These are phyloP conservation scores for Picea engelmannii DNA, from an alignment of 83 land plant genomes.

Conservation along the genomic window DNA sequence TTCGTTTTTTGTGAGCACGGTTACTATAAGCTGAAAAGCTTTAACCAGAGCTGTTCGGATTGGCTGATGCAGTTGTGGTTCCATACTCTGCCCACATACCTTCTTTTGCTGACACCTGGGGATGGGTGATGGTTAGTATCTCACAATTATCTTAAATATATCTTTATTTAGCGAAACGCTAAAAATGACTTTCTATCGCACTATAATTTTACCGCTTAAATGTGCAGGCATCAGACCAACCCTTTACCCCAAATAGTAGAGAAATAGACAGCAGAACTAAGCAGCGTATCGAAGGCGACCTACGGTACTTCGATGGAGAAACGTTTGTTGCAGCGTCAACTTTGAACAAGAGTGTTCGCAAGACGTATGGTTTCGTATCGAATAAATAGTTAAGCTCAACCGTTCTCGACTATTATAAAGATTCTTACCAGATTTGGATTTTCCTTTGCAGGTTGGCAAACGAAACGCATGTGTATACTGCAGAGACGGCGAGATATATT, in stretches of 20 bases:
- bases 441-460: slow-evolving; percentile 52
- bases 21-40: too few species aligned
- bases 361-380: slow-evolving; percentile 20
- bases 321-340: slow-evolving; percentile 30
- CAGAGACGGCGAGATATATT: slow-evolving; percentile 72
- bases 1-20: too few species aligned
- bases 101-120: slow-evolving; percentile 64
- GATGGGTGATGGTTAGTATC: slow-evolving; percentile 56
- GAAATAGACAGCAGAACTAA: slow-evolving; percentile 33
- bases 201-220: background rate
- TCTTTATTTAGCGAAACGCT: background rate
- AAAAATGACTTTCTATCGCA: background rate
- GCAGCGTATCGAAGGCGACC: slow-evolving; percentile 38
- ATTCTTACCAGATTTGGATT: background rate
- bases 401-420: background rate
- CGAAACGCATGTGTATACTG: slow-evolving; percentile 89
- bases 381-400: background rate
- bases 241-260: slow-evolving; percentile 24
- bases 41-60: too few species aligned
- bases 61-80: slow-evolving; percentile 45
- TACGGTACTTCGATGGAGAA: slow-evolving; percentile 39
- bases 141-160: background rate
- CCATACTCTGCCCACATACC: slow-evolving; percentile 62
- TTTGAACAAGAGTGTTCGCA: slow-evolving; percentile 40
- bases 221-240: slow-evolving; percentile 53